Base-by-base conservation (phyloP, 352 stramenopile species). In the Blastocystis sp. region DNA sequence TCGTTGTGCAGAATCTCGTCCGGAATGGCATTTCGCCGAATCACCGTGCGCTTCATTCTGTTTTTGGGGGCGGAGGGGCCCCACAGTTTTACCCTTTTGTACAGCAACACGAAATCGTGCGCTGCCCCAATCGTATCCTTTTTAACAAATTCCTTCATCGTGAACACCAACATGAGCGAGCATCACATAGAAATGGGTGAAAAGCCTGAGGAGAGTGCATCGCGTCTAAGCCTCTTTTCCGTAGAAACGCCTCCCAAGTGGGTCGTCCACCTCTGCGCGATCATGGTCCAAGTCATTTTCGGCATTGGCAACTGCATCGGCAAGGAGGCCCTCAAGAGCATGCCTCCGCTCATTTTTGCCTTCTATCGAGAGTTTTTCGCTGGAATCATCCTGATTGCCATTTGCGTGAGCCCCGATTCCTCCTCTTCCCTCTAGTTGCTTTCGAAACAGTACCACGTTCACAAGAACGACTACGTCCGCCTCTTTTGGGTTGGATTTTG, bases 1-100 rank as follows among this genome's bases (percentile, higher is more conserved):
- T 91, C 89, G 86, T 97, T 91, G 62, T 94, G 94, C 76, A 92
- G 90, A 74, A 97, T 96, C n/a, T 94, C 91, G 17, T 95, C 93
- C 2, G 94, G 94, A 87, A 96, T 88, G 28, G 77, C 86, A 38
- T 89, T 89, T 28, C 59, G 43, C 2, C 64, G 28, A 60, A 86
- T 41, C 38, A 86, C 61, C 14, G 61, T 70, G 2, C 76, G 52
- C 45, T 86, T 86, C 64, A 86, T 86, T 41, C 11, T 84, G 19
- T 71, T 79, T 14, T 56, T 14, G 48, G 48, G 5, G 48, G 14
- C 48, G 48, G 5, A 14, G 48, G 5, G 48, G 28, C 28, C 28
- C 28, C 28, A 34, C 28, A 34, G 28, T 34, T 34, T 34, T 34
- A 34, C 28, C 28, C 28, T 34, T 34, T 34, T 34, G 28, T 34